A percentile compares a stretch with the other conserved stretches of the same genome.
Conservation (phyloP, 352 stramenopile species). For the Phytopythium sindhum region DNA sequence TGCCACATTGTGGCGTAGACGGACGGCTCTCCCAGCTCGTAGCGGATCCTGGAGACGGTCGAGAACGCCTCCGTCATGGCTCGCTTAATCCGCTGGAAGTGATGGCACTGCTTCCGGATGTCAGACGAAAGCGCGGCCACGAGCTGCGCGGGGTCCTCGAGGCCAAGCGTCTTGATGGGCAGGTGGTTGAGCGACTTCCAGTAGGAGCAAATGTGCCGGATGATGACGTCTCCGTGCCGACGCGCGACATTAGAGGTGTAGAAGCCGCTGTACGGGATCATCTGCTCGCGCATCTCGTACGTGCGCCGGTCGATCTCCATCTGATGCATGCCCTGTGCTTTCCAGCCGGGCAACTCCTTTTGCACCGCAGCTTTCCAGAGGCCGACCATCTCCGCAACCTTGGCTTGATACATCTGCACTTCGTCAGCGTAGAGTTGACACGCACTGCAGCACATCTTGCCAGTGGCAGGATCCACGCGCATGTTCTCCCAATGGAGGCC, state of each 20-base stretch:
- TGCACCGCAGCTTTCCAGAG: constrained; percentile 40
- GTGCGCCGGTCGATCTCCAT: constrained; percentile 58
- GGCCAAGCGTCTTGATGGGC: constrained; percentile 44
- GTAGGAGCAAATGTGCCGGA: constrained; percentile 51
- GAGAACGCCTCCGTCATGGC: constrained; percentile 44
- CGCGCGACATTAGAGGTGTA: constrained; percentile 54
- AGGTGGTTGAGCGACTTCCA: constrained; percentile 38
- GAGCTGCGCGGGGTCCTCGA: constrained; percentile 37
- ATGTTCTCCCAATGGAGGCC: constrained; percentile 69
- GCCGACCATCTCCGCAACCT: constrained; percentile 37
- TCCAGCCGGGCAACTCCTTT: constrained; percentile 32
- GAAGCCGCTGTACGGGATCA: constrained; percentile 55
- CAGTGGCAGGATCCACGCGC: constrained; percentile 26
- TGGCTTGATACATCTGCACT: constrained; percentile 41
- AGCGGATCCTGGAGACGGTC: constrained; percentile 33
- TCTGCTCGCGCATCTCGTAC: constrained; percentile 54
- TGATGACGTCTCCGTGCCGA: constrained; percentile 54
- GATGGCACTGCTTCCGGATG: constrained; percentile 51
- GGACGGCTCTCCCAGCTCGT: constrained; percentile 29
- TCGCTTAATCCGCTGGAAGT: constrained; percentile 49
- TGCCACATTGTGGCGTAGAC: constrained; percentile 39
- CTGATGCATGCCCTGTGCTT: constrained; percentile 47
- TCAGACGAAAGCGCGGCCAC: constrained; percentile 43
- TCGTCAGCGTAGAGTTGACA: constrained; percentile 47
- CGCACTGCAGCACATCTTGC: constrained; percentile 27